phyloP scores from a whole-genome alignment of 2,329 filamentous ascomycete genomes.

The Cladophialophora yegresii region DNA sequence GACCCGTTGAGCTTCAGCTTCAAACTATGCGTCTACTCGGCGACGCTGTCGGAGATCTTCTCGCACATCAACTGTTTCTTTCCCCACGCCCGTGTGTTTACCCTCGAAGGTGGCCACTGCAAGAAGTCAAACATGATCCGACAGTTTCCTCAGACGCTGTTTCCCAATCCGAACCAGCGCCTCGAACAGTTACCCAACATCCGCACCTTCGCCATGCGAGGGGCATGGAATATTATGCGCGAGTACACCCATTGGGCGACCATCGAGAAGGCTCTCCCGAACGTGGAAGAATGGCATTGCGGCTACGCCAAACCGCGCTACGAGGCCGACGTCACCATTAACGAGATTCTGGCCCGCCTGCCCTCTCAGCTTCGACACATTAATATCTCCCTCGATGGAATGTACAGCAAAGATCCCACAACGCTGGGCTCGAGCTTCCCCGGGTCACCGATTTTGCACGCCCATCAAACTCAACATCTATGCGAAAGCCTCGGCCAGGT shows the following conservation, averaged over 20 bases:
- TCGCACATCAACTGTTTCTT: conserved; percentile 62
- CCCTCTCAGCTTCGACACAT: conserved; percentile 63
- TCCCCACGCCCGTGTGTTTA: conserved; percentile 65
- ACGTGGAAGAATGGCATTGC: conserved; percentile 59
- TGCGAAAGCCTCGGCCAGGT: conserved; percentile 65
- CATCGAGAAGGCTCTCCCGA: conserved; percentile 65
- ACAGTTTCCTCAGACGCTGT: conserved; percentile 52
- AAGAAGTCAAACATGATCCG: conserved; percentile 71
- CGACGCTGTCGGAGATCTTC: conserved; percentile 70
- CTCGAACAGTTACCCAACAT: conserved; percentile 59
- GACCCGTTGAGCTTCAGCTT: conserved; percentile 59
- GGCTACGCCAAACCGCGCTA: conserved; percentile 69
- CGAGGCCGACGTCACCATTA: conserved; percentile 71
- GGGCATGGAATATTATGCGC: conserved; percentile 75
- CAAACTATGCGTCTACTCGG: conserved; percentile 64
- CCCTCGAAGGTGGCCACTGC: conserved; percentile 73
- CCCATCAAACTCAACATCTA: conserved; percentile 55
- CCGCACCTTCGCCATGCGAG: conserved; percentile 69
- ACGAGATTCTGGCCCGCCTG: conserved; percentile 61
- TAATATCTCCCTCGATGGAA: conserved; percentile 69
- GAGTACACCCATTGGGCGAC: conserved; percentile 63
- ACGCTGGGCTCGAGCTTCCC: conserved; percentile 47
- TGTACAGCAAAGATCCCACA: conserved; percentile 63
- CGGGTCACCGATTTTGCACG: conserved; percentile 1
- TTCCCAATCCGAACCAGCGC: conserved; percentile 37